phyloP scores from a whole-genome alignment of 2,329 filamentous ascomycete species.

The Didymosphaeria variabile region DNA sequence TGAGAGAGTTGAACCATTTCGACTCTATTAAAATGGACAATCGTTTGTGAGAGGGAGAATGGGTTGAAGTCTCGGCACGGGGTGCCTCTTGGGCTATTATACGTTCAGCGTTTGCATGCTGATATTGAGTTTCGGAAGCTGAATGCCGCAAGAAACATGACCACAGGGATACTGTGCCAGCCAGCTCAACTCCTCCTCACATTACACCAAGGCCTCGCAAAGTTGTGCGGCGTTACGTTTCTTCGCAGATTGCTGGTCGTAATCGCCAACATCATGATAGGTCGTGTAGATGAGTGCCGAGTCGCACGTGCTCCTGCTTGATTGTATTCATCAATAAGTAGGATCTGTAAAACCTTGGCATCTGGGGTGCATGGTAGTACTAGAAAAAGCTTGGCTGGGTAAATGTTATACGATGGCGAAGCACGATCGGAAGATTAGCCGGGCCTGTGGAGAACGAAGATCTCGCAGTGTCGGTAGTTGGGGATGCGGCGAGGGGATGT shows the following conservation, averaged over 20 bases:
- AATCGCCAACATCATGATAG: constrained; percentile 17
- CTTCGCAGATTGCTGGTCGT: constrained; percentile 18
- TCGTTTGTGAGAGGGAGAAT: constrained; percentile 5
- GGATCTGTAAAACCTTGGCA: constrained; percentile 16
- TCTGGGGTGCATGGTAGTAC: constrained; percentile 22
- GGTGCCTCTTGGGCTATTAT: constrained; percentile 31
- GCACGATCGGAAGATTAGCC: constrained; percentile 28
- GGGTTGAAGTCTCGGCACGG: constrained; percentile 4
- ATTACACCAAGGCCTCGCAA: constrained; percentile 1
- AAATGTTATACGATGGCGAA: constrained; percentile 20
- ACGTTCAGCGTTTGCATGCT: constrained; percentile 17
- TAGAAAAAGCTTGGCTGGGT: constrained; percentile 23
- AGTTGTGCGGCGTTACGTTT: constrained; percentile 5
- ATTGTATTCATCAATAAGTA: constrained; percentile 15
- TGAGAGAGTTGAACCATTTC: constrained; percentile 42
- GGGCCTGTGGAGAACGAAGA: constrained; percentile 23
- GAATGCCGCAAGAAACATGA: constrained; percentile 24
- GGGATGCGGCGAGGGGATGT: constrained; percentile 25
- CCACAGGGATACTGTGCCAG: constrained; percentile 18
- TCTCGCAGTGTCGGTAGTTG: constrained; percentile 27
- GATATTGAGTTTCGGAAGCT: constrained; percentile 21
- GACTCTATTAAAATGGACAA: constrained; percentile 19
- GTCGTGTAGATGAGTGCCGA: constrained; percentile 13
- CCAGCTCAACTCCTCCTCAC: neutral
- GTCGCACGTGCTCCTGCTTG: constrained; percentile 20